Conservation (phyloP, 2,329 filamentous ascomycete genomes). For the Pseudogymnoascus sp. region DNA sequence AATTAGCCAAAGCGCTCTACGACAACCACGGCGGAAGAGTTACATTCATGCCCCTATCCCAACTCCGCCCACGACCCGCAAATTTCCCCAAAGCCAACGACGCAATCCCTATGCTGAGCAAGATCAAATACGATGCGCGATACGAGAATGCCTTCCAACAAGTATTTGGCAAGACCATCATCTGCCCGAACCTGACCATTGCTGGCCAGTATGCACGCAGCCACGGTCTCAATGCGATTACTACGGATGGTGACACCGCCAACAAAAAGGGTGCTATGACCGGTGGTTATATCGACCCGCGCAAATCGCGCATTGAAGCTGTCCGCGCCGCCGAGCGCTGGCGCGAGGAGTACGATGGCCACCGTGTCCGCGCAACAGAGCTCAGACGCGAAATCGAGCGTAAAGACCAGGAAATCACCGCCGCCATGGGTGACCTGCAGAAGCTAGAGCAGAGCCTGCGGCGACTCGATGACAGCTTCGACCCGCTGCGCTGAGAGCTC, state of each 20-base stretch:
- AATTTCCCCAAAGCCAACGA: slow-evolving; percentile 83
- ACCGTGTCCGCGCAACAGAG: slow-evolving; percentile 56
- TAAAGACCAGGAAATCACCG: slow-evolving; percentile 84
- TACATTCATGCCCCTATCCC: slow-evolving; percentile 90
- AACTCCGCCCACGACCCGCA: slow-evolving; percentile 61
- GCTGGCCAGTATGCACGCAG: slow-evolving; percentile 88
- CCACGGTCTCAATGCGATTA: slow-evolving; percentile 88
- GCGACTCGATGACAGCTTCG: slow-evolving; percentile 75
- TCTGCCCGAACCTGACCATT: slow-evolving; percentile 83
- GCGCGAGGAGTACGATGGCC: slow-evolving; percentile 65
- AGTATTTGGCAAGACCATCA: slow-evolving; percentile 91
- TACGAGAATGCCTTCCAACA: slow-evolving; percentile 87
- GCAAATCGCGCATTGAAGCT: slow-evolving; percentile 79
- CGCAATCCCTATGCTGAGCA: slow-evolving; percentile 78
- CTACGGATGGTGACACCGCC: slow-evolving; percentile 86
- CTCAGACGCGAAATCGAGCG: slow-evolving; percentile 66
- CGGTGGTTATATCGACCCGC: slow-evolving; percentile 85
- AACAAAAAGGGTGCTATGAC: slow-evolving; percentile 95
- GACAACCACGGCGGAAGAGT: slow-evolving; percentile 76
- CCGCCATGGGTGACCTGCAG: slow-evolving; percentile 73
- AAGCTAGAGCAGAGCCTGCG: slow-evolving; percentile 73
- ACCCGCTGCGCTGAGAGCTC: slow-evolving; percentile 71
- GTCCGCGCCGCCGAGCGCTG: slow-evolving; percentile 69
- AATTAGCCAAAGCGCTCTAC: slow-evolving; percentile 72
- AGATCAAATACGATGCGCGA: slow-evolving; percentile 68